Evolutionary conservation across 2,329 filamentous ascomycete genomes (phyloP), one percentile per base, ranked within the genome.

Genomic region (Trichoderma sp.): DNA sequence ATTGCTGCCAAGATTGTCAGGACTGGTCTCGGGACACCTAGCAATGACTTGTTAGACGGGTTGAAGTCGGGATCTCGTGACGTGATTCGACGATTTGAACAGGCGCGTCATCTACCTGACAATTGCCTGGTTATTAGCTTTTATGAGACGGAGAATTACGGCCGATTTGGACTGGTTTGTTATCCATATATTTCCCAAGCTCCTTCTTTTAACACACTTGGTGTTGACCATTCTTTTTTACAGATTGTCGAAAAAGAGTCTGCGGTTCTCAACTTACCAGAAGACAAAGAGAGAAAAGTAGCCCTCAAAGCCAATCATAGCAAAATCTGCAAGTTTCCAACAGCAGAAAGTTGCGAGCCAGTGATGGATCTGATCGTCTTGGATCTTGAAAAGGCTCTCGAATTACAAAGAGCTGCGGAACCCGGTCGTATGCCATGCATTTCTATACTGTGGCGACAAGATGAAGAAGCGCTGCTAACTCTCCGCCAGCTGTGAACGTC

Each of bases 291-390:
- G 53, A 57, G 35, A 10, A 17, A 29, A 15, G 42, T 68, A 1
- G 53, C 50, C 0, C 32, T 58, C 15, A 25, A 64, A 32, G 52
- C 67, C 3, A 29, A 68, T 8, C 67, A 68, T 5, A 64, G 67
- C 39, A 58, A 34, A 37, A 15, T 68, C 52, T 68, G 67, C 60
- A 68, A 68, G 27, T 68, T 68, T 42, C 9, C 52, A 6, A 64
- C 67, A 9, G 59, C 57, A 17, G 58, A 57, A 3, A 57, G 27
- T 12, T 56, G 50, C 12, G 34, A 34, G 12, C 8, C 57, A 2
- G 48, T 67, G 1, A 56, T 57, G 48, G 35, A 48, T 4, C 13
- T 61, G 17, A 67, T 67, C 22, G n/a, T 37, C 2, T 17, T n/a
- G 4, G 34, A 67, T 12, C 17, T 67, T 29, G 57, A 63, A 6